Evolutionary conservation across 1,284 basidiomycete genomes (phyloP), one percentile per base, ranked within the genome.

Genomic region (Ustilago tritici): DNA sequence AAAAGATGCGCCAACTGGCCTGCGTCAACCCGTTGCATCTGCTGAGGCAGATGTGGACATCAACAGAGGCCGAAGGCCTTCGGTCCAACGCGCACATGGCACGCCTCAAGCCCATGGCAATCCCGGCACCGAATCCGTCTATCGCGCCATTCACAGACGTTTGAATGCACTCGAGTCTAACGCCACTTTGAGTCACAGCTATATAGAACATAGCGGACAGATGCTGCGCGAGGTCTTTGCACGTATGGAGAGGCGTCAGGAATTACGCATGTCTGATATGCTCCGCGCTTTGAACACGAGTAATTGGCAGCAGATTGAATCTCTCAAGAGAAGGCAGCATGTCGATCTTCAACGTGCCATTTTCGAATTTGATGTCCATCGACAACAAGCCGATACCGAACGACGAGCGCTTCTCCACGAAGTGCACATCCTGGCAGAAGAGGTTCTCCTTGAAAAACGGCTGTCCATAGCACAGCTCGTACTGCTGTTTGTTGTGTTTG

Each of bases 121-220:
- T 32, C 38, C 67, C 0, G 82, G 84, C 12, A 78, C 72, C 46
- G 85, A 99, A 86, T 96, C 94, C 0, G 96, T 99, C 81, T 99
- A 97, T 83, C 92, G 95, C 11, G 94, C 93, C 11, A 99, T 99
- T 81, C 95, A 95, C 90, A 96, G 98, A 76, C 92, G 95, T 2
- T 89, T 99, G 14, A 90, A 90, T 7, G 91, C 91, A 7, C 89
- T 99, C 5, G 96, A 99, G 85, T 90, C 90, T 8, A 97, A 97
- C 82, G 92, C 94, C 47, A 95, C 93, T 0, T 88, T 98, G 1
- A 93, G 94, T 60, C 90, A 92, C 56, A 90, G 92, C 19, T 99
- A 97, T 85, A 92, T 97, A 31, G 94, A 96, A 82, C 94, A 96
- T 83, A 95, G 97, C 85, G 93, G 92, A 0, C 88, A 90, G 23